A percentile compares a stretch with the other conserved stretches of the same genome.
phyloP scores from a whole-genome alignment of 768 basidiomycete species.

The Phaffia tasmanica region DNA sequence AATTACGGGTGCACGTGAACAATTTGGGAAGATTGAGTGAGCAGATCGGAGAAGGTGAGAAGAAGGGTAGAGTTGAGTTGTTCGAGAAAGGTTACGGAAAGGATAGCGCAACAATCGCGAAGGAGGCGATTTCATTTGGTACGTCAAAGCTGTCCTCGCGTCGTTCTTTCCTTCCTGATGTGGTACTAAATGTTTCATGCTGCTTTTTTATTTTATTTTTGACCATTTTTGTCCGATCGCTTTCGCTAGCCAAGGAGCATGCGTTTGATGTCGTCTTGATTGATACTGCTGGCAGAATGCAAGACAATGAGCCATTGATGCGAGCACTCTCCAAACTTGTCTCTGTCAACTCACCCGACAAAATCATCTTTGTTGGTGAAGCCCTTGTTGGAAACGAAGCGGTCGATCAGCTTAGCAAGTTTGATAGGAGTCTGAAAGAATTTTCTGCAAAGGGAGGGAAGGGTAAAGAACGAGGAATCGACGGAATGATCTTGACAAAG shows the following conservation, averaged over 20 bases:
- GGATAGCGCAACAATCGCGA: slow-evolving; percentile 96
- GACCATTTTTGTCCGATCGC: slow-evolving; percentile 11
- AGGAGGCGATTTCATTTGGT: slow-evolving; percentile 88
- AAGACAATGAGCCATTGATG: slow-evolving; percentile 99
- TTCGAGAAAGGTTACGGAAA: slow-evolving; percentile 97
- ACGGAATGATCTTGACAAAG: slow-evolving; percentile 96
- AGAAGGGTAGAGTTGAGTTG: slow-evolving; percentile 61
- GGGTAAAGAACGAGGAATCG: slow-evolving; percentile 77
- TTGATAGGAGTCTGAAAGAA: slow-evolving; percentile 84
- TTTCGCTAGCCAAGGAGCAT: slow-evolving; percentile 60
- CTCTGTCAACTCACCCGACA: slow-evolving; percentile 86
- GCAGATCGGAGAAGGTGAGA: slow-evolving; percentile 43
- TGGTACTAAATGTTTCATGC: not conserved
- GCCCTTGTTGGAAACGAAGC: slow-evolving; percentile 98
- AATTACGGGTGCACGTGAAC: slow-evolving; percentile 87
- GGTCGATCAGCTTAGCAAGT: slow-evolving; percentile 93
- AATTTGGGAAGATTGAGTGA: slow-evolving; percentile 77
- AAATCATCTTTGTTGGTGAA: slow-evolving; percentile 95
- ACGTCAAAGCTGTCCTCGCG: slow-evolving; percentile 28
- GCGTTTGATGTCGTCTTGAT: slow-evolving; percentile 94
- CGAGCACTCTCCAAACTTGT: slow-evolving; percentile 97
- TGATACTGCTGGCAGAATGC: slow-evolving; percentile 97
- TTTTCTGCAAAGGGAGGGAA: slow-evolving; percentile 57
- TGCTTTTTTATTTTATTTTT: slow-evolving; percentile 1
- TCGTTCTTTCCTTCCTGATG: not conserved